Base-by-base conservation (phyloP, 805 yeast species). In the Yamadazyma sp. region DNA sequence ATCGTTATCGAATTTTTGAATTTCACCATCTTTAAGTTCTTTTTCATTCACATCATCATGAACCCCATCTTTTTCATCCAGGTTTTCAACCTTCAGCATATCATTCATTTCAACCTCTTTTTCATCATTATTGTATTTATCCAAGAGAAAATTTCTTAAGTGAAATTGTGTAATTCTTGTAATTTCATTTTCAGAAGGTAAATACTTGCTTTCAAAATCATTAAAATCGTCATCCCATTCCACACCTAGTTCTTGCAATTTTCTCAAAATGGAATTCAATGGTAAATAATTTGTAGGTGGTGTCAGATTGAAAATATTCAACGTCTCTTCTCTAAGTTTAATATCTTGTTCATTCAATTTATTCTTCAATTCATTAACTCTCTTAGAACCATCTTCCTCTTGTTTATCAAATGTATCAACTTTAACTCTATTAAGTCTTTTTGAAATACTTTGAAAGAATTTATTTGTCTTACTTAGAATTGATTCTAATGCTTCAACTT, bases 181-280 rank as follows among this genome's bases (percentile, higher is more conserved):
- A 46, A 93, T 85, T 69, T 93, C 98, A 50, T 82, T 86, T 56
- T 93, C 98, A 7, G 95, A 79, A 1, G 98, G 98, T 40, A 91
- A 71, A 52, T 75, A 93, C 14, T 71, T 70, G 28, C 73, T 72
- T 40, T 86, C 97, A 61, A 93, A 91, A 6, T 77, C 83, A 23
- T 77, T 72, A 49, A 93, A 88, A 38, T 82, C 95, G 15, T 60
- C 49, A 58, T 91, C 96, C 98, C 98, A 93, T 26, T 69, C 75
- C 15, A 86, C 88, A 3, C 95, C 89, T 19, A 80, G 62, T 38
- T 83, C 88, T 50, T 91, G 96, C 12, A 91, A 67, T 23, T 73
- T 73, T 47, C 91, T 66, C 18, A 88, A 60, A 2, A 84, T 73
- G 0, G 75, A 62, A 50, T 94, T 93, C 45, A 93, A 59, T 9